Conservation (phyloP, 257 asterid species). For the Nicotiana otophora region DNA sequence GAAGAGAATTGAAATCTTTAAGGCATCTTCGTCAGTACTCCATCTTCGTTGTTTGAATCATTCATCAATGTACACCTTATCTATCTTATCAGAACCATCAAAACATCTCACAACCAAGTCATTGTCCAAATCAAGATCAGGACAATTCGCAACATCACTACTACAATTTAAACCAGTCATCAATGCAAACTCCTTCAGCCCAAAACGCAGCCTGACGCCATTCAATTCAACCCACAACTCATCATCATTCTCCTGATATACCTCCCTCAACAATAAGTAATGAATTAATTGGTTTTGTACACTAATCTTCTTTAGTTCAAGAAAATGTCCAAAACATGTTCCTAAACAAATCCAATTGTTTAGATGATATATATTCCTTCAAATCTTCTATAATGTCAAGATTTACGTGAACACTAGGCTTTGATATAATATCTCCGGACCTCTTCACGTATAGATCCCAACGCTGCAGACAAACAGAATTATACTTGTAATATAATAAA, state of each 20-base stretch:
- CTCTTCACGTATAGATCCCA: no score
- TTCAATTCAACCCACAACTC: neutral
- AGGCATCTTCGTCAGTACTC: neutral
- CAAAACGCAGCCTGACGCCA: neutral
- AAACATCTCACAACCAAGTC: neutral
- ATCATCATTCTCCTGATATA: neutral
- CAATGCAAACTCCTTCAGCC: neutral
- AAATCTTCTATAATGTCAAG: no score
- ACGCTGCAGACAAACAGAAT: no score
- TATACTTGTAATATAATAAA: no score
- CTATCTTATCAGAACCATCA: neutral
- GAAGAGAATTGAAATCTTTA: neutral
- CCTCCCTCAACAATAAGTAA: neutral
- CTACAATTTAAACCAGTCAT: neutral
- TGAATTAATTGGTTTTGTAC: neutral
- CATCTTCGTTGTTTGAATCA: neutral
- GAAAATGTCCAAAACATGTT: neutral
- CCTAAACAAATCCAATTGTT: no score
- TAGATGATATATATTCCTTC: no score
- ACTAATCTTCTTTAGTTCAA: no score
- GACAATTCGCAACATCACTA: neutral
- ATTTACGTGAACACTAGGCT: no score
- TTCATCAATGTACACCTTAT: neutral
- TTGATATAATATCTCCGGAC: no score
- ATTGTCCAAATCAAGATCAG: neutral